Percentiles rank a stretch among this genome's conserved stretches.
These are phyloP conservation scores for Cytospora piceae DNA, from an alignment of 2,329 filamentous ascomycete genomes.

Conservation along the genomic window DNA sequence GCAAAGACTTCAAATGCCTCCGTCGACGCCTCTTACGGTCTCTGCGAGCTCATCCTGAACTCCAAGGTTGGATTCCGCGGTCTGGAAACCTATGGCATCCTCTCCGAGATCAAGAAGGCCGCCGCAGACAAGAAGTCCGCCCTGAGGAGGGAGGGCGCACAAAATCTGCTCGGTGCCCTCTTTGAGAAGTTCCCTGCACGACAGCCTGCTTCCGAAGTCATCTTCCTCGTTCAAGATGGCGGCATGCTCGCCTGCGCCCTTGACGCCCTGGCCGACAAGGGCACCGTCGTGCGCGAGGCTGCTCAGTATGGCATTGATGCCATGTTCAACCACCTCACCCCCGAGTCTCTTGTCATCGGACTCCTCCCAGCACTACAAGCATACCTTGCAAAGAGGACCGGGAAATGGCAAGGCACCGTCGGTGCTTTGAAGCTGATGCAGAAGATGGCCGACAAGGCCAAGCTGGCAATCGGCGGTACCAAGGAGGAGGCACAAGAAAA, in stretches of 20 bases:
- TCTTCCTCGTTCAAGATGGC: slow-evolving; percentile 81
- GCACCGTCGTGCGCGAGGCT: slow-evolving; percentile 82
- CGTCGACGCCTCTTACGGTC: slow-evolving; percentile 64
- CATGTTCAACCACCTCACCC: slow-evolving; percentile 75
- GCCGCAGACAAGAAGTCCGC: slow-evolving; percentile 93
- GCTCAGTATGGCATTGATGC: slow-evolving; percentile 94
- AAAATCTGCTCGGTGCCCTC: slow-evolving; percentile 91
- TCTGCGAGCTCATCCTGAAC: slow-evolving; percentile 63
- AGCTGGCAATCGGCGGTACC: slow-evolving; percentile 76
- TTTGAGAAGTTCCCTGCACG: slow-evolving; percentile 85
- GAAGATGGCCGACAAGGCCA: slow-evolving; percentile 92
- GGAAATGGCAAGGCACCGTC: slow-evolving; percentile 97
- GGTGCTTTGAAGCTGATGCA: slow-evolving; percentile 84
- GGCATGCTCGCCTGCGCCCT: slow-evolving; percentile 73
- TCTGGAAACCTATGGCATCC: slow-evolving; percentile 56
- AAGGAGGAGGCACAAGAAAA: slow-evolving; percentile 86
- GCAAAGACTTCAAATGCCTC: slow-evolving; percentile 70
- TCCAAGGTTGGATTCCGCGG: slow-evolving; percentile 56
- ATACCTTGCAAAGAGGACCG: slow-evolving; percentile 82
- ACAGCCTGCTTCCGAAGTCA: slow-evolving; percentile 77
- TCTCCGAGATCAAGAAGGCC: slow-evolving; percentile 68
- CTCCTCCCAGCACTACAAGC: slow-evolving; percentile 74
- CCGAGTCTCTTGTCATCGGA: slow-evolving; percentile 82
- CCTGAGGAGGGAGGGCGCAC: slow-evolving; percentile 82
- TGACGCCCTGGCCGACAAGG: slow-evolving; percentile 89